Evolutionary conservation across 768 basidiomycete genomes (phyloP).

Genomic region (Pholiota molesta): DNA sequence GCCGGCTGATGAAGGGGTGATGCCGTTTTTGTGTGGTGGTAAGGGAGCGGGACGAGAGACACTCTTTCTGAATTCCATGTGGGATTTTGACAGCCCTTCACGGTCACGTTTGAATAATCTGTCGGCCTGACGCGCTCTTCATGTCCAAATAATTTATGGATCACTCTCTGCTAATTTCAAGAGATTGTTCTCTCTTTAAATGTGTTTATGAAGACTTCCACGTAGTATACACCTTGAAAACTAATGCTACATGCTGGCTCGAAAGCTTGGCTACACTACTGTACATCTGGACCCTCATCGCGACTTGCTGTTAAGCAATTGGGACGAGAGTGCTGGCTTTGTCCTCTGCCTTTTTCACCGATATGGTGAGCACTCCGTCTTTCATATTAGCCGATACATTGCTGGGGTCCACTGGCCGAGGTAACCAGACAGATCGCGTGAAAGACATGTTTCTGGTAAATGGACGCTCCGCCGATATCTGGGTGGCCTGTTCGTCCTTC

Average conservation of each 20-base stretch:
- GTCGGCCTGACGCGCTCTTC: neutral
- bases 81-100: constrained; percentile 28
- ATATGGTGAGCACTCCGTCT: constrained; percentile 71
- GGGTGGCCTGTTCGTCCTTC: constrained; percentile 36
- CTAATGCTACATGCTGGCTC: no score
- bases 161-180: neutral
- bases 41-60: constrained; percentile 5
- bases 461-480: constrained; percentile 62
- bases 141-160: neutral
- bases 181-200: no score
- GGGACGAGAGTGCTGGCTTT: constrained; percentile 53
- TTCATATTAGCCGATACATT: constrained; percentile 65
- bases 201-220: no score
- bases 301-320: constrained; percentile 22
- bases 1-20: neutral
- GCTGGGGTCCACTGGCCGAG: constrained; percentile 58
- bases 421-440: constrained; percentile 73
- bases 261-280: no score
- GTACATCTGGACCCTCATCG: neutral
- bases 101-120: constrained; percentile 24
- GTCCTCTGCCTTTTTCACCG: constrained; percentile 63
- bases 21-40: constrained; percentile 5
- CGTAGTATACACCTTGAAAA: no score
- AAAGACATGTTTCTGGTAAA: constrained; percentile 60
- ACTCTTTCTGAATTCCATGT: constrained; percentile 10